Evolutionary conservation across 2,329 filamentous ascomycete genomes (phyloP), one percentile per base, ranked within the genome.

Genomic region (Capronia coronata): DNA sequence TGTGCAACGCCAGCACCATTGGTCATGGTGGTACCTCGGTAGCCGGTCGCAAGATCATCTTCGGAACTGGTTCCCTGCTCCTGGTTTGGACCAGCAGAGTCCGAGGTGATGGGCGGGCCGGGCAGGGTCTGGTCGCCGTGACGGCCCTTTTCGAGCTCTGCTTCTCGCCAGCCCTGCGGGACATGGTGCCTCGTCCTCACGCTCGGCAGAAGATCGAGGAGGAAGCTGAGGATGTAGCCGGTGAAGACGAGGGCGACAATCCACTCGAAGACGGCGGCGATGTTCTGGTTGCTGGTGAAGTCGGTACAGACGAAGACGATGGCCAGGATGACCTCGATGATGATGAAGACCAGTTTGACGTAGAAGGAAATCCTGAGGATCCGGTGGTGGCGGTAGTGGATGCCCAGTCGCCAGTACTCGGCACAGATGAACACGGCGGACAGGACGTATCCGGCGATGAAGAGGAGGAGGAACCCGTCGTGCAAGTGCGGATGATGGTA

Each of bases 381-480:
- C 47, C 75, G 78, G 68, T 91, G 79, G 7, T 64, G 57, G 55
- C 84, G 84, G 72, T 90, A 87, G 65, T 84, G 83, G 46, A 84
- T 81, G 21, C 89, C 88, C 1, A 97, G 76, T 2, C 87, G 82
- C 62, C 93, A 84, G 67, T 94, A 96, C 67, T 96, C 89, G 48
- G 59, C 82, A 72, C 90, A 96, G 58, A 91, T 85, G 68, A 90
- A 91, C 59, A 96, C 77, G 48, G 91, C 90, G 3, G 83, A 87
- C 47, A 95, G 64, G 46, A 96, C 73, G 66, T 94, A 97, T 27
- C 88, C 93, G 11, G 68, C 81, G 48, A 96, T 87, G 67, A 98
- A 98, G 44, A 96, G 68, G 1, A 79, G 68, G 29, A 98, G 71
- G 68, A 94, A 94, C 1, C 80, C 72, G 62, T 87, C 75, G 65